Percentiles rank a stretch among this genome's conserved stretches.
Conservation (phyloP, 2,329 filamentous ascomycete species). For the Pseudogymnoascus sp. region DNA sequence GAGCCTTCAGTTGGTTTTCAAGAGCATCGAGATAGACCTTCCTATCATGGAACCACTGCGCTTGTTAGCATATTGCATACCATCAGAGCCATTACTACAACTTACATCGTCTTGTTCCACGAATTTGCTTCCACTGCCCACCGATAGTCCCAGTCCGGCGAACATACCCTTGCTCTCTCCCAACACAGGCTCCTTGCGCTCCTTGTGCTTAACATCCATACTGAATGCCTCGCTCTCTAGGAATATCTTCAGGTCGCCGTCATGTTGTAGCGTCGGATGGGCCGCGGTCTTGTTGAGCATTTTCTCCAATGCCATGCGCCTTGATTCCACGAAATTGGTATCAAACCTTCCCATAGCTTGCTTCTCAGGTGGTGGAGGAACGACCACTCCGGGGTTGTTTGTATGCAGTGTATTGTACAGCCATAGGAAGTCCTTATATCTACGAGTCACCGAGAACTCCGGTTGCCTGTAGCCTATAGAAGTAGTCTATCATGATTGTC, state of each 20-base stretch:
- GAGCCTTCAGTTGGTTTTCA: conserved; percentile 80
- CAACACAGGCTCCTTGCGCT: conserved; percentile 78
- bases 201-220: conserved; percentile 95
- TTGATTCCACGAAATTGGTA: conserved; percentile 89
- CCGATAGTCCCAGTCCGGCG: conserved; percentile 71
- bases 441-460: conserved; percentile 87
- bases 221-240: conserved; percentile 95
- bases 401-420: conserved; percentile 90
- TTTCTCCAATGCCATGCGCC: conserved; percentile 84
- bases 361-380: conserved; percentile 94
- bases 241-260: conserved; percentile 91
- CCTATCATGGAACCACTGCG: conserved; percentile 93
- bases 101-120: conserved; percentile 93
- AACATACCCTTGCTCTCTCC: conserved; percentile 91
- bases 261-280: conserved; percentile 86
- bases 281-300: conserved; percentile 96
- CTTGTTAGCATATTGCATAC: conserved; percentile 21
- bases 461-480: conserved; percentile 92
- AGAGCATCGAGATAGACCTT: conserved; percentile 90
- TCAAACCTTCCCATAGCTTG: conserved; percentile 96
- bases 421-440: conserved; percentile 97
- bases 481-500: conserved; percentile 57
- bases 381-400: conserved; percentile 91
- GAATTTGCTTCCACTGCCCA: conserved; percentile 78
- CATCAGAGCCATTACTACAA: neutral